Evolutionary conservation across 768 basidiomycete genomes (phyloP).

Genomic region (Lactarius sp.): DNA sequence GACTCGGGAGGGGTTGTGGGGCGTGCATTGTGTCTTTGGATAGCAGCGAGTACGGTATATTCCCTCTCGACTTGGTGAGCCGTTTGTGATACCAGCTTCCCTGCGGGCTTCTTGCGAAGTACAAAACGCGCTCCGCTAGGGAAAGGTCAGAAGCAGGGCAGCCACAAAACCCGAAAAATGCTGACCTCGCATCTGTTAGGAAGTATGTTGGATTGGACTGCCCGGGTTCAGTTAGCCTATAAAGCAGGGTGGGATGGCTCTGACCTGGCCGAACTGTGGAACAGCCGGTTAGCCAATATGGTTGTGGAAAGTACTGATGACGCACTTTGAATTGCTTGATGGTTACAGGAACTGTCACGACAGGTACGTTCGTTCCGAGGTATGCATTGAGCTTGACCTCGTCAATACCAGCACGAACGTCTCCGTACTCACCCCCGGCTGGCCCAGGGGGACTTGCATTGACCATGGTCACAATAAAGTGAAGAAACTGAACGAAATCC

Average conservation of each 20-base stretch:
- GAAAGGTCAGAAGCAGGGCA: slow-evolving; percentile 7
- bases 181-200: slow-evolving; percentile 69
- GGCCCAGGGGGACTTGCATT: slow-evolving; percentile 35
- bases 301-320: not conserved
- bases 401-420: slow-evolving; percentile 67
- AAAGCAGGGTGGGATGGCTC: slow-evolving; percentile 11
- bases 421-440: slow-evolving; percentile 72
- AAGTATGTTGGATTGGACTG: slow-evolving; percentile 98
- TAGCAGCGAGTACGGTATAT: slow-evolving; percentile 70
- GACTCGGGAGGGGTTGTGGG: slow-evolving; percentile 45
- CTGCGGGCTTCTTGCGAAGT: slow-evolving; percentile 89
- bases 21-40: slow-evolving; percentile 66
- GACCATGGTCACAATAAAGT: slow-evolving; percentile 3
- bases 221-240: not conserved
- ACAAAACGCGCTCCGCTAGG: slow-evolving; percentile 59
- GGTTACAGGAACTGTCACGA: slow-evolving; percentile 57
- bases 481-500: not conserved
- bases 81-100: slow-evolving; percentile 79
- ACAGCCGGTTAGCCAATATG: not conserved
- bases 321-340: slow-evolving; percentile 92
- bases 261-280: slow-evolving; percentile 82
- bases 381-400: slow-evolving; percentile 59
- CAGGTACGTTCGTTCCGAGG: slow-evolving; percentile 50
- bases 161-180: slow-evolving; percentile 11
- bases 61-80: slow-evolving; percentile 97